Conservation (phyloP, 176 grass and related monocot genomes). For the Metroxylon sagu region DNA sequence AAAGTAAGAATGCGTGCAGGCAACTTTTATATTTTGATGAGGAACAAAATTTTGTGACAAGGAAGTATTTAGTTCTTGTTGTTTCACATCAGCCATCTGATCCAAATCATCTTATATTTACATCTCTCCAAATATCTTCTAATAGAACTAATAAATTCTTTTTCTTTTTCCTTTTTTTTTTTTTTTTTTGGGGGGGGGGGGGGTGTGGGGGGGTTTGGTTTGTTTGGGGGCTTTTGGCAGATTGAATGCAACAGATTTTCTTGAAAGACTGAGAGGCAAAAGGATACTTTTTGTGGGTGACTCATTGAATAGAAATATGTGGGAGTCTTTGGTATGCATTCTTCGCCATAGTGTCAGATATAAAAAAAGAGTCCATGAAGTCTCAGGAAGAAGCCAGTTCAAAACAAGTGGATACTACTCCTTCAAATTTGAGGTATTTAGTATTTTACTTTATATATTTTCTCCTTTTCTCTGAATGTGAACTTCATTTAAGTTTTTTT, state of each 20-base stretch:
- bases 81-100: too few relatives aligned
- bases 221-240: conserved; percentile 15
- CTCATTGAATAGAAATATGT: conserved; percentile 92
- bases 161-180: background rate
- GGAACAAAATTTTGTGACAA: too few relatives aligned
- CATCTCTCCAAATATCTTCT: too few relatives aligned
- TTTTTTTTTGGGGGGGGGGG: background rate
- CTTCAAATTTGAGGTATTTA: conserved; percentile 69
- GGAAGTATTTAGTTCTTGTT: too few relatives aligned
- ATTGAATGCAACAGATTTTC: conserved; percentile 59
- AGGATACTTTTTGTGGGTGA: conserved; percentile 91
- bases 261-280: conserved; percentile 69
- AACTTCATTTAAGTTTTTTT: background rate
- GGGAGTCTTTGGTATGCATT: conserved; percentile 90
- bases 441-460: background rate
- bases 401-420: conserved; percentile 82
- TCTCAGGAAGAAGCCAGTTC: conserved; percentile 62
- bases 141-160: background rate
- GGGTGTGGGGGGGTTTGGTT: background rate
- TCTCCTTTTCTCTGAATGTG: background rate
- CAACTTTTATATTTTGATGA: too few relatives aligned
- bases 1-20: too few relatives aligned
- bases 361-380: conserved; percentile 60
- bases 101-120: too few relatives aligned
- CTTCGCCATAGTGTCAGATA: conserved; percentile 54